These are phyloP conservation scores for Bidens hawaiensis DNA, from an alignment of 140 eudicot genomes.

Conservation along the genomic window DNA sequence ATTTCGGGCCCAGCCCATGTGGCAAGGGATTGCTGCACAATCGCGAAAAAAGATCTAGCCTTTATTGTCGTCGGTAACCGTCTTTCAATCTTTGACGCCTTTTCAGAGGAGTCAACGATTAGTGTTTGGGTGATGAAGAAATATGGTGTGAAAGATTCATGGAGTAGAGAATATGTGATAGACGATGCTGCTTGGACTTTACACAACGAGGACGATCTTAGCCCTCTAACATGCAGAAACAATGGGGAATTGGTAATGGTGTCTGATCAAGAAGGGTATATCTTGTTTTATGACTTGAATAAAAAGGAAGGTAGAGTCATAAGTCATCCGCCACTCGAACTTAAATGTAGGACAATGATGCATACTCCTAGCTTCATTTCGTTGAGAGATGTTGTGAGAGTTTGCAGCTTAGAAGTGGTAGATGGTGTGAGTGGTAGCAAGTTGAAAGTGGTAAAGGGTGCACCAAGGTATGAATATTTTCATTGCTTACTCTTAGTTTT, in stretches of 20 bases:
- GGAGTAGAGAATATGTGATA: conserved; percentile 14
- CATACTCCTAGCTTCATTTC: not conserved
- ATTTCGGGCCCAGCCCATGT: not conserved
- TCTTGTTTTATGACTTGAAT: not conserved
- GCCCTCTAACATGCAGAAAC: not conserved
- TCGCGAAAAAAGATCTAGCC: not conserved
- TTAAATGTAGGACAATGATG: not conserved
- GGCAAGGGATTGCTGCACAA: not conserved
- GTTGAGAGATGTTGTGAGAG: not conserved
- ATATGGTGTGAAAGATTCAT: not conserved
- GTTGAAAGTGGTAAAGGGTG: no score
- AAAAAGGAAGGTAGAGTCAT: conserved; percentile 6
- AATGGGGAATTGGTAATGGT: conserved; percentile 12
- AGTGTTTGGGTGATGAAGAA: conserved; percentile 12
- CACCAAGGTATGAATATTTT: conserved; percentile 5
- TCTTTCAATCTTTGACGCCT: conserved; percentile 12
- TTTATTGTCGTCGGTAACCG: not conserved
- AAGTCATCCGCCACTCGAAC: not conserved
- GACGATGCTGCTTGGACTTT: not conserved
- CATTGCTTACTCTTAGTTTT: not conserved
- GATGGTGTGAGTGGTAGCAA: no score
- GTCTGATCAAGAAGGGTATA: not conserved
- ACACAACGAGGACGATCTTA: not conserved
- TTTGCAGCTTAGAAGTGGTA: not conserved
- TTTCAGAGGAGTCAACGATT: not conserved